Evolutionary conservation across 2,329 filamentous ascomycete genomes (phyloP), one percentile per base, ranked within the genome.

Genomic region (Colletotrichum musae): DNA sequence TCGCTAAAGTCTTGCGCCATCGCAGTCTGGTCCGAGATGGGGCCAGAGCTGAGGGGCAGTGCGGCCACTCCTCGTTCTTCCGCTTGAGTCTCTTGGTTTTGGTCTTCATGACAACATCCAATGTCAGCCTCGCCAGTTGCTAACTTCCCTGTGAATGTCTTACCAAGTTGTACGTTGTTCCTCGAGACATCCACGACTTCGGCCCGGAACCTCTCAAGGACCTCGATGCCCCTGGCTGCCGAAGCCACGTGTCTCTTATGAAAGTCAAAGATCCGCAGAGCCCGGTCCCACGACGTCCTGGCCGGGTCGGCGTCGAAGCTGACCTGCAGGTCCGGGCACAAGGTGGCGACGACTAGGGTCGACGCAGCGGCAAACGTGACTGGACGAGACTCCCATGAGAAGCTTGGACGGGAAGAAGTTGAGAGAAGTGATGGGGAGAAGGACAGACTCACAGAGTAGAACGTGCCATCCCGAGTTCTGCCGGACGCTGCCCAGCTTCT

Each of bases 381-480:
- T 68, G 15, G 0, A 5, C 1, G 24, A 21, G 21, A 24, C 21
- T 24, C 1, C 2, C 9, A 5, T 50, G 10, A 59, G 26, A 0
- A 58, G 6, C 43, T 47, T 4, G 1, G 16, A 9, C 6, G 28
- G 28, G 28, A 32, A 9, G 21, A 9, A 32, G 28, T 2, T 43
- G 41, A 43, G 41, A 43, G 13, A 15, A 15, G 2, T 43, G 5
- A 43, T 43, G 39, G 39, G 39, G 10, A 50, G 2, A 50, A 7
- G 47, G 15, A 5, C 10, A 18, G 47, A 10, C 50, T 62, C 45
- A 68, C 64, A 68, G 1, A 68, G 47, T 10, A 63, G 39, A 0
- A 63, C 58, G 3, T 63, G 64, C 64, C 64, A 68, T 7, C 58
- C 41, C 0, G 64, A 68, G 7, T 51, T 68, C 28, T 68, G 58